Base-by-base conservation (phyloP, 176 grass and related monocot genomes). In the Carex scoparia region DNA sequence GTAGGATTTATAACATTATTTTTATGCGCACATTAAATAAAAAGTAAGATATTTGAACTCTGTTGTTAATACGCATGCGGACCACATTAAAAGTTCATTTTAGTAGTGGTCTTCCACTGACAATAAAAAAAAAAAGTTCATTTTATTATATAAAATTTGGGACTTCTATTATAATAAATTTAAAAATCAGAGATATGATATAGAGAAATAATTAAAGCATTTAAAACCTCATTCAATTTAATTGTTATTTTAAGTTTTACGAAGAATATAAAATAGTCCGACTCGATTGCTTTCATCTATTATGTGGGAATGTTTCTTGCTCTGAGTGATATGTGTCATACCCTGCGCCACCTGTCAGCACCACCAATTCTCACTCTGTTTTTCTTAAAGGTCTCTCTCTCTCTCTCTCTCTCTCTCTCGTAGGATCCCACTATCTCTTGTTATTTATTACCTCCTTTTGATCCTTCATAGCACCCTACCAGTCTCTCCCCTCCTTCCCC, bases 381-480 rank as follows among this genome's bases (percentile, higher is more conserved):
- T 81, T 10, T 81, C 28, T 63, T 18, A 42, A 42, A 42, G 40
- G 40, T 82, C 30, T 64, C 38, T 68, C 63, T 72, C 13, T 42
- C 4, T 60, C 55, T 82, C 4, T 82, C 30, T 64, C 38, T 68
- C 63, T 72, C 13, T 42, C 4, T 44, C 84, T 31, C n/a, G 54
- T 65, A 57, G 49, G 33, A 70, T 74, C 23, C 79, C 79, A 63
- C 13, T 67, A 63, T 67, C 81, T 55, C 62, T 83, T 64, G 38
- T 31, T 69, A 64, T 79, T 76, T 77, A 48, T 73, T 76, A 61
- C 18, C 13, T 46, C 53, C 48, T 42, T 75, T 27, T 40, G 18
- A 40, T 37, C 5, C 37, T 55, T 13, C 58, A 46, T 33, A 42
- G 38, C 59, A 62, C 40, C 60, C 14, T 40, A 66, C 64, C 23